These are phyloP conservation scores for Meira miltonrushii DNA, from an alignment of 1,284 basidiomycete species.

Conservation along the genomic window DNA sequence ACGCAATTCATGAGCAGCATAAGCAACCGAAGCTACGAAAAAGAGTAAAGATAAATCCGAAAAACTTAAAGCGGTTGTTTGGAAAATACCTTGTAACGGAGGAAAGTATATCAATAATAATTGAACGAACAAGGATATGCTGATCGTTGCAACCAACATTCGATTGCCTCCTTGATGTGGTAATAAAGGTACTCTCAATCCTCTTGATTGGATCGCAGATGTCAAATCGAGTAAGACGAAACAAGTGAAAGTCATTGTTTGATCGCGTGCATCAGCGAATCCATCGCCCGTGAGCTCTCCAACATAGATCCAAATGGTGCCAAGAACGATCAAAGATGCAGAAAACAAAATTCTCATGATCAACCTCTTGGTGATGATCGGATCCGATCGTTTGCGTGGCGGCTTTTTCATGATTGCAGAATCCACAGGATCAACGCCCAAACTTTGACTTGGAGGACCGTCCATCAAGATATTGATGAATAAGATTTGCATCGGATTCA, in stretches of 20 bases:
- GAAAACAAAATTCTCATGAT: conserved; percentile 79
- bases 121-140: conserved; percentile 74
- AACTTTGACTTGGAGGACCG: conserved; percentile 90
- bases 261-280: conserved; percentile 73
- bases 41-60: conserved; percentile 71
- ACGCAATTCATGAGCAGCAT: conserved; percentile 72
- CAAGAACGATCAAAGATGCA: conserved; percentile 80
- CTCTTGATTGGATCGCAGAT: conserved; percentile 88
- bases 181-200: conserved; percentile 51
- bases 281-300: conserved; percentile 71
- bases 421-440: conserved; percentile 94
- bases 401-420: conserved; percentile 74
- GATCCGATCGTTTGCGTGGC: conserved; percentile 79
- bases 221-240: conserved; percentile 96
- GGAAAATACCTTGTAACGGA: conserved; percentile 84
- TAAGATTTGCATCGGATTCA: conserved; percentile 97
- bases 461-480: conserved; percentile 99
- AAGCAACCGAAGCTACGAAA: conserved; percentile 65
- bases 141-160: conserved; percentile 83
- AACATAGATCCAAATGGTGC: conserved; percentile 81
- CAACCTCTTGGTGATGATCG: conserved; percentile 72
- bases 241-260: conserved; percentile 94
- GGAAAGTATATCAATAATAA: conserved; percentile 83
- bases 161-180: conserved; percentile 58
- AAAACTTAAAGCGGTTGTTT: conserved; percentile 72